Evolutionary conservation across 23 red algal genomes (phyloP).

Genomic region (Gracilaria caudata): DNA sequence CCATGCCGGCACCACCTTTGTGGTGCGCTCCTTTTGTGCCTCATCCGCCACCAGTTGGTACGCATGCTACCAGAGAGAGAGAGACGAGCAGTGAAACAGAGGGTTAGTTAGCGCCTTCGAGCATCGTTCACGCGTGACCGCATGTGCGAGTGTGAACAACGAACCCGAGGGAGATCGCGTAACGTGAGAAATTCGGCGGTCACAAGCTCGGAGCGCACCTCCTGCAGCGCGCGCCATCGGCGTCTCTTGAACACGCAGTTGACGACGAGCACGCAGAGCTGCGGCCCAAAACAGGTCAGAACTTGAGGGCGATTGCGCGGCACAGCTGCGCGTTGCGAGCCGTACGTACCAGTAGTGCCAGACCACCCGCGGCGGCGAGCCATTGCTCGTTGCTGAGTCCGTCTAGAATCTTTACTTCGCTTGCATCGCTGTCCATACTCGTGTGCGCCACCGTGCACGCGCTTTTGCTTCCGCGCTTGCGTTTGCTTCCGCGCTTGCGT

Average conservation of each 20-base stretch:
- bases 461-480: not conserved
- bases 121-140: not conserved
- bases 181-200: constrained; percentile 40
- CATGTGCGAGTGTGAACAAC: not conserved
- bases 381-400: constrained; percentile 7
- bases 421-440: not conserved
- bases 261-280: constrained; percentile 34
- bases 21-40: constrained; percentile 27
- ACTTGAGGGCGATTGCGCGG: too few relatives aligned
- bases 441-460: not conserved
- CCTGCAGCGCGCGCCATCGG: constrained; percentile 49
- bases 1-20: constrained; percentile 53
- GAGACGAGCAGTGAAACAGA: not conserved
- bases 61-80: constrained; percentile 44
- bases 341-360: constrained; percentile 1
- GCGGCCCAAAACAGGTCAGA: too few relatives aligned
- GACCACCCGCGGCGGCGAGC: not conserved
- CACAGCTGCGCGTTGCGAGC: not conserved
- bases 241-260: constrained; percentile 49
- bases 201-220: constrained; percentile 48
- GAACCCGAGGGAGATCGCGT: constrained; percentile 48
- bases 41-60: constrained; percentile 44
- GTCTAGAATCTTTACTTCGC: not conserved
- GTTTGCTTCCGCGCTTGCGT: not conserved
- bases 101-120: not conserved